Evolutionary conservation across 2,329 filamentous ascomycete genomes (phyloP), one percentile per base, ranked within the genome.

Genomic region (Intubia oerlemansii): DNA sequence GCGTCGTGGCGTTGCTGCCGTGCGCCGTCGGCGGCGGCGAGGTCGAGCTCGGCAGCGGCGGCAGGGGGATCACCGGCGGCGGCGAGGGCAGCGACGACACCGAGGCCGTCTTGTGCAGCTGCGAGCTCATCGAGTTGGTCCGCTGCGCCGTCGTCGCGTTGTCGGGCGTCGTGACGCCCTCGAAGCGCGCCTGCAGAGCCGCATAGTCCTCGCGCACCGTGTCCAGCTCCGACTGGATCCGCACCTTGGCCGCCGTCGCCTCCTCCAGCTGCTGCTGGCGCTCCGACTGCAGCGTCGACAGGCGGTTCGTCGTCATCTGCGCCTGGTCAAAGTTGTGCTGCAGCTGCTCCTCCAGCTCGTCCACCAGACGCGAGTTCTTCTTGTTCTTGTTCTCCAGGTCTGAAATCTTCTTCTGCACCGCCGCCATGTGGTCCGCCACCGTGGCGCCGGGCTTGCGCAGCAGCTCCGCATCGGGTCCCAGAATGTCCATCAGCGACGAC

Each of bases 341-440:
- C 30, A 98, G 69, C 50, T 98, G 88, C 42, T 95, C 85, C 51
- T 98, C 88, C 5, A 98, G 70, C 52, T 98, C 85, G 47, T 95
- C 81, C 7, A 98, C 80, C 10, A 98, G 59, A 14, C 81, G 71
- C 24, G 79, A 77, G 49, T 88, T 90, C 62, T 91, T 93, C 56
- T 81, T 74, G 58, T 90, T 91, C 52, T 62, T 62, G 24, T 49
- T 57, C 41, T 73, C 63, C 14, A 76, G 51, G 24, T 73, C 66
- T 7, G 45, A 42, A 49, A 75, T 67, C 44, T 69, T 70, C 46
- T 68, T 67, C 49, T 71, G 71, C 38, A 85, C 55, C 5, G 64
- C 59, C 16, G 60, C 51, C 14, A 73, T 45, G 41, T 71, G 64
- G 28, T 70, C 64, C 2, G 51, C 45, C 17, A 72, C 48, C 3